A percentile compares a stretch with the other conserved stretches of the same genome.
Conservation (phyloP, 371 early-diverging fungal genomes). For the Mucor racemosus region DNA sequence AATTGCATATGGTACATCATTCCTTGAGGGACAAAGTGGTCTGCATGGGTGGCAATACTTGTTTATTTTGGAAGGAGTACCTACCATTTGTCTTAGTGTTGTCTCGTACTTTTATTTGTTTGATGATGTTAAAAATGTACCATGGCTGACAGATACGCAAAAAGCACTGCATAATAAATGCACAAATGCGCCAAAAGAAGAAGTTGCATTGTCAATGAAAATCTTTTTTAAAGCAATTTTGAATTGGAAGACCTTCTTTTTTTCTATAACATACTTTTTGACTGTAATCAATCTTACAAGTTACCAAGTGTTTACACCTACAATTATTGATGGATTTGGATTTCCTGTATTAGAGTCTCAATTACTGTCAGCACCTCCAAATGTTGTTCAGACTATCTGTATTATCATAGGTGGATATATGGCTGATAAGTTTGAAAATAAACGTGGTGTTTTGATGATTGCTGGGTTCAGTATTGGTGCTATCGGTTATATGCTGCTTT, state of each 20-base stretch:
- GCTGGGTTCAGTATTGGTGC: constrained; percentile 27
- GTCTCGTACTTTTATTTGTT: constrained; percentile 41
- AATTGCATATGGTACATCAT: constrained; percentile 39
- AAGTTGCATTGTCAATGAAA: constrained; percentile 9
- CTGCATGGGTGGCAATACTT: constrained; percentile 53
- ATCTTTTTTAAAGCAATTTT: constrained; percentile 15
- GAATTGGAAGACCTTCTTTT: constrained; percentile 33
- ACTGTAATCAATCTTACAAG: constrained; percentile 29
- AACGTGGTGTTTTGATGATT: constrained; percentile 28
- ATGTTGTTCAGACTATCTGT: constrained; percentile 21
- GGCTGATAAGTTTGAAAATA: constrained; percentile 31
- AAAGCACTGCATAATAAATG: constrained; percentile 28
- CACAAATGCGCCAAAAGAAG: constrained; percentile 2
- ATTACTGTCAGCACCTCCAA: constrained; percentile 46
- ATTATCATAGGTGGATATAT: constrained; percentile 30
- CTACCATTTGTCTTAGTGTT: constrained; percentile 38
- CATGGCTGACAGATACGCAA: constrained; percentile 35
- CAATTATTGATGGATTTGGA: constrained; percentile 43
- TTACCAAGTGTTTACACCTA: constrained; percentile 30
- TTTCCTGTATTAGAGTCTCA: constrained; percentile 43
- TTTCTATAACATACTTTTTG: constrained; percentile 21
- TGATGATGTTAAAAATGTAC: constrained; percentile 30
- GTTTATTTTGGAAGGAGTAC: constrained; percentile 47
- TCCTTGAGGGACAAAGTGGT: constrained; percentile 36
- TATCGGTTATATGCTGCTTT: constrained; percentile 30